Percentiles rank a stretch among this genome's conserved stretches.
Evolutionary conservation across 2,329 filamentous ascomycete genomes (phyloP).

Genomic region (Dendrostoma leiphaemia): DNA sequence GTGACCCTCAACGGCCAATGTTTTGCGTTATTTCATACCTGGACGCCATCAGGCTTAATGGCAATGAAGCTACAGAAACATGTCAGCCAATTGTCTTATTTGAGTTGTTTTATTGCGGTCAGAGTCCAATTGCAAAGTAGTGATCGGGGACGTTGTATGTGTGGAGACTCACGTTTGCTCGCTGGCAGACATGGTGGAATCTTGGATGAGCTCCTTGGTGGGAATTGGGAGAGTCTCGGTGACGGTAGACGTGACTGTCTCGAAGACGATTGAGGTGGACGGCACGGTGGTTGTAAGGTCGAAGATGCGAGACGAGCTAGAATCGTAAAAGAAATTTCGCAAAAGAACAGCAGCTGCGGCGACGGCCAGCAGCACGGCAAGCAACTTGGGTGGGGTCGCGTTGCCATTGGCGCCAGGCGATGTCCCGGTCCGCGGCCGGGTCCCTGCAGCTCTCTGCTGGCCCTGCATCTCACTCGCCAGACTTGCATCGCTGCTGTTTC

Average conservation of each 20-base stretch:
- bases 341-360: constrained; percentile 17
- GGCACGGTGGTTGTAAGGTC: constrained; percentile 39
- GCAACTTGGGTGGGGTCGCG: constrained; percentile 11
- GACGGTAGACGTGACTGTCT: constrained; percentile 26
- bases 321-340: constrained; percentile 28
- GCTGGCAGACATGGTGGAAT: constrained; percentile 62
- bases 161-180: constrained; percentile 82
- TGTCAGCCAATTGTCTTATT: constrained; percentile 11
- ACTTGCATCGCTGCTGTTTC: constrained; percentile 10
- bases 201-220: constrained; percentile 26
- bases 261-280: constrained; percentile 6
- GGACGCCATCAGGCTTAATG: constrained; percentile 99
- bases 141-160: too few relatives aligned
- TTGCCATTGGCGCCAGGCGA: not conserved
- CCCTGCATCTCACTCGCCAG: not conserved
- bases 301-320: constrained; percentile 38
- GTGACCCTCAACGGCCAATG: constrained; percentile 1
- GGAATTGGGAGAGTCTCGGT: constrained; percentile 25
- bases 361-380: constrained; percentile 14
- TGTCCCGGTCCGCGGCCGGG: not conserved
- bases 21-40: constrained; percentile 57
- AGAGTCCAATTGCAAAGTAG: too few relatives aligned
- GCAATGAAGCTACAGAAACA: constrained; percentile 83
- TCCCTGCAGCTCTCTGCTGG: constrained; percentile 14
- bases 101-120: too few relatives aligned